A percentile compares a stretch with the other conserved stretches of the same genome.
These are phyloP conservation scores for Cystobasidium pallidum DNA, from an alignment of 1,284 basidiomycete species.

Conservation along the genomic window DNA sequence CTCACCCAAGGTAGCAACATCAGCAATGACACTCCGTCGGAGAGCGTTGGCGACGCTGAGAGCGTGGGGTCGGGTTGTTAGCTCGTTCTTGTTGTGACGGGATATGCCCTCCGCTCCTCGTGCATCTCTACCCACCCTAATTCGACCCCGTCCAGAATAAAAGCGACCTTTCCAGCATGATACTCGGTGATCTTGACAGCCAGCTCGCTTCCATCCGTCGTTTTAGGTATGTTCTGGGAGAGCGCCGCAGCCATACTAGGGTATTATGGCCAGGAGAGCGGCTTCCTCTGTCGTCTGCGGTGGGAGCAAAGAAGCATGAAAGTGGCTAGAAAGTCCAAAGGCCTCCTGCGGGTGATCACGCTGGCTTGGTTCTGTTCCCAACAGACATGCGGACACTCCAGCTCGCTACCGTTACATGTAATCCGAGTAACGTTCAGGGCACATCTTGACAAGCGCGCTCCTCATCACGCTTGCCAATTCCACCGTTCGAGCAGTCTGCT, in stretches of 20 bases:
- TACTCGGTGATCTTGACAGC: slow-evolving; percentile 50
- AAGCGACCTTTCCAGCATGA: slow-evolving; percentile 72
- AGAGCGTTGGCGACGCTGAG: slow-evolving; percentile 82
- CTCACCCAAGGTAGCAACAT: slow-evolving; percentile 88
- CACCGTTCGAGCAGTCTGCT: too few relatives aligned
- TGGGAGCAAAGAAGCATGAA: neutral
- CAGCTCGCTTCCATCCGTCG: slow-evolving; percentile 49
- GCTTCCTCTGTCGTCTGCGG: neutral
- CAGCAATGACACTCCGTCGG: slow-evolving; percentile 89
- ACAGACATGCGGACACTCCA: too few relatives aligned
- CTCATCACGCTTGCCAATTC: too few relatives aligned
- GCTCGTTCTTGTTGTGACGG: neutral
- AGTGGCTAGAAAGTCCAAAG: slow-evolving; percentile 5
- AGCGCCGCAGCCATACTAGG: slow-evolving; percentile 35
- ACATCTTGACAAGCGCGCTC: too few relatives aligned
- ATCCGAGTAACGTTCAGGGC: too few relatives aligned
- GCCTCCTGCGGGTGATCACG: neutral
- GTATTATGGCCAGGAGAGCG: neutral
- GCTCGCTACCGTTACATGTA: too few relatives aligned
- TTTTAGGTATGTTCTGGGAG: slow-evolving; percentile 48
- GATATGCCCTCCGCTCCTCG: neutral
- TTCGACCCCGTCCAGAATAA: slow-evolving; percentile 90
- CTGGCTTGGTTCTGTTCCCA: too few relatives aligned
- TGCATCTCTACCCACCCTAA: slow-evolving; percentile 67
- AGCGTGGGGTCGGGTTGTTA: neutral